Conservation (phyloP, 2,329 filamentous ascomycete species). For the Leptographium lundbergii region DNA sequence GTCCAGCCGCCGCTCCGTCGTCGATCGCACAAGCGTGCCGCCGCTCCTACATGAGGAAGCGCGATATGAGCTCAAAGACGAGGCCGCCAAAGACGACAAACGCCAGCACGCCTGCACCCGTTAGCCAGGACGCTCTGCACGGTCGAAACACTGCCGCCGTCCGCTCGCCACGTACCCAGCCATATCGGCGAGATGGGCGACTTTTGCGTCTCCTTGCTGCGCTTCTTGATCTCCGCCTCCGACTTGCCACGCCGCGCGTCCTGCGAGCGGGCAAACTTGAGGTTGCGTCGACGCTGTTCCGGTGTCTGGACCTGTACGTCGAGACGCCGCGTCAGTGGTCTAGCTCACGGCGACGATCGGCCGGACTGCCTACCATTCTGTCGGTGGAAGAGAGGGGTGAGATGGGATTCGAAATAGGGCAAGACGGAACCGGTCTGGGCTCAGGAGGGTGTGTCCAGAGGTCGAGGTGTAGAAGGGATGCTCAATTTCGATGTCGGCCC, state of each 20-base stretch:
- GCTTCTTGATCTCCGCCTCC: slow-evolving; percentile 50
- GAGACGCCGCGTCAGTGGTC: not conserved
- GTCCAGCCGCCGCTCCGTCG: no score
- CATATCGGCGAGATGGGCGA: slow-evolving; percentile 52
- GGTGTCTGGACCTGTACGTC: slow-evolving; percentile 61
- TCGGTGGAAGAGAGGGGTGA: not conserved
- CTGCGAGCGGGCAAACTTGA: slow-evolving; percentile 63
- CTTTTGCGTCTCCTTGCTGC: slow-evolving; percentile 40
- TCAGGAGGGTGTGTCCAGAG: not conserved
- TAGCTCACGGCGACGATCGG: not conserved
- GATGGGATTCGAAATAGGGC: not conserved
- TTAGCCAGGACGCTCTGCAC: not conserved
- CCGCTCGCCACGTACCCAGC: slow-evolving; percentile 33
- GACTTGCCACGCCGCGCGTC: slow-evolving; percentile 64
- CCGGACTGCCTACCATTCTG: slow-evolving; percentile 12
- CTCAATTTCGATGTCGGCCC: not conserved
- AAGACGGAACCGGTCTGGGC: not conserved
- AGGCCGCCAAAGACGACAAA: slow-evolving; percentile 51
- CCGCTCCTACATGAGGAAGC: slow-evolving; percentile 25
- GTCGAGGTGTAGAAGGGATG: not conserved
- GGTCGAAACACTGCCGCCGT: not conserved
- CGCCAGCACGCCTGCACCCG: slow-evolving; percentile 35
- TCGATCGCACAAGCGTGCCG: not conserved
- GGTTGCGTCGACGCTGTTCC: slow-evolving; percentile 69
- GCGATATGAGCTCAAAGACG: slow-evolving; percentile 43